Conservation (phyloP, 768 basidiomycete genomes). For the Mycena chlorophos region DNA sequence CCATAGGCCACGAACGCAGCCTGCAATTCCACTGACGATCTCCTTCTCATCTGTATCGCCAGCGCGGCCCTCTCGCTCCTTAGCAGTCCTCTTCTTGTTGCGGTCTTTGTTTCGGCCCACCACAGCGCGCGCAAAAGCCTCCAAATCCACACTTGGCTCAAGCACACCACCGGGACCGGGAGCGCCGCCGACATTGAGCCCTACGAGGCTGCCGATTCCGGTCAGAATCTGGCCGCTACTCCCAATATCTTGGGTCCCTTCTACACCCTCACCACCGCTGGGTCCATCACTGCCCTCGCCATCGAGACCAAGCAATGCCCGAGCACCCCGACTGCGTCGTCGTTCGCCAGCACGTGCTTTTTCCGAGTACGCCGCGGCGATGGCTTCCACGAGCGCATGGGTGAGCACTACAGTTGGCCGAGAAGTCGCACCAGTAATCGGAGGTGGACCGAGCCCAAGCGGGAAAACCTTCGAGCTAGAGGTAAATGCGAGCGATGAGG, state of each 20-base stretch:
- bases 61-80: conserved; percentile 26
- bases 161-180: conserved; percentile 44
- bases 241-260: conserved; percentile 13
- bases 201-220: conserved; percentile 45
- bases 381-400: conserved; percentile 46
- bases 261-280: conserved; percentile 25
- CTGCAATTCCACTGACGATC: conserved; percentile 30
- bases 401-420: conserved; percentile 36
- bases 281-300: conserved; percentile 32
- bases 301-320: conserved; percentile 40
- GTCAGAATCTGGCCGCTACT: conserved; percentile 38
- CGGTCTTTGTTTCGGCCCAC: conserved; percentile 37
- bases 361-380: conserved; percentile 50
- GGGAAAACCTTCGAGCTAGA: conserved; percentile 20
- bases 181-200: conserved; percentile 35
- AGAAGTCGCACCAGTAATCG: conserved; percentile 23
- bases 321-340: conserved; percentile 61
- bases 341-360: conserved; percentile 48
- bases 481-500: conserved; percentile 21
- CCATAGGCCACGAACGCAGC: conserved; percentile 46
- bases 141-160: conserved; percentile 52
- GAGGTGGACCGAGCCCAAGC: conserved; percentile 10
- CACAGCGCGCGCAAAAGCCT: conserved; percentile 44
- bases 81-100: conserved; percentile 26
- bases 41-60: conserved; percentile 32